Evolutionary conservation across 805 yeast species (phyloP).

Genomic region (Kazachstania taianensis): DNA sequence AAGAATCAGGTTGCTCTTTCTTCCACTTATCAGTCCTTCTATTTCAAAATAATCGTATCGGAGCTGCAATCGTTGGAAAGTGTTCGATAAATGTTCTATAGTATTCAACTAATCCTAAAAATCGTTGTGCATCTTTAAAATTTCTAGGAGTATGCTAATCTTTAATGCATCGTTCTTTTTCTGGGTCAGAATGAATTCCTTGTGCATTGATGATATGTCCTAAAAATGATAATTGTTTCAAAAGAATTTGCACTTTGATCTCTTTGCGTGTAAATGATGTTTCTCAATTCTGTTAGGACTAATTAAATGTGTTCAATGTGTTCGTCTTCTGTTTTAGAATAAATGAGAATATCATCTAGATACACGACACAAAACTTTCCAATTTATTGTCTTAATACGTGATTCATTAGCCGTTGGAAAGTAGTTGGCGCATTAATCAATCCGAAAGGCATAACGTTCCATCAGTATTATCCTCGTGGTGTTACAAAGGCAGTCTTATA

Average conservation of each 20-base stretch:
- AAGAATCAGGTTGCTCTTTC: too few species aligned
- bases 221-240: neutral
- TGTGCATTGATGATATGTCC: neutral
- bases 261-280: neutral
- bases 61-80: neutral
- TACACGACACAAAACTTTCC: neutral
- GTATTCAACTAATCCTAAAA: neutral
- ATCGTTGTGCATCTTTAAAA: neutral
- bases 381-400: neutral
- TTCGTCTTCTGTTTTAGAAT: neutral
- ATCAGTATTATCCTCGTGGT: constrained; percentile 1
- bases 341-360: constrained; percentile 2
- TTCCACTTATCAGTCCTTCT: too few species aligned
- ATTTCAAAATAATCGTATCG: too few species aligned
- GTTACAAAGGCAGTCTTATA: too few species aligned
- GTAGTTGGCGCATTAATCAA: constrained; percentile 2
- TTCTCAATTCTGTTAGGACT: neutral
- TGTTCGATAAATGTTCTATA: neutral
- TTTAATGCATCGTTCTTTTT: neutral
- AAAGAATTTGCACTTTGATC: constrained; percentile 1
- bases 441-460: constrained; percentile 5
- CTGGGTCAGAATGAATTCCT: neutral
- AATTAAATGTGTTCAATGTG: neutral
- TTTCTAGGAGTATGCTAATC: constrained; percentile 3
- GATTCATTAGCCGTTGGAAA: constrained; percentile 1